These are phyloP conservation scores for Yamadazyma songkhlaensis DNA, from an alignment of 1,139 yeast genomes.

Conservation along the genomic window DNA sequence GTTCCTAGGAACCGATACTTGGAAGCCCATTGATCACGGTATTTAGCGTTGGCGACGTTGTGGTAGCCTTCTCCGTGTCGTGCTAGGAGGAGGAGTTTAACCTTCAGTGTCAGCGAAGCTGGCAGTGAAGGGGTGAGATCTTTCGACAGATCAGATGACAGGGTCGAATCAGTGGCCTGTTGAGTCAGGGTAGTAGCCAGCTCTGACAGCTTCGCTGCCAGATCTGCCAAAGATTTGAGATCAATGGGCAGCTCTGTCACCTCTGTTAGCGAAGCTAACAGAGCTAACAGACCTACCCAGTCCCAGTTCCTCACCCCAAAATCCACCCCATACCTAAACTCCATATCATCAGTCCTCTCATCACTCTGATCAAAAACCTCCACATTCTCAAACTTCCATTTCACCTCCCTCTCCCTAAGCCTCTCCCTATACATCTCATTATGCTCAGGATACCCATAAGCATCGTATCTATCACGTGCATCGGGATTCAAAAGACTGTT, in stretches of 20 bases:
- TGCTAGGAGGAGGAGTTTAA: slow-evolving; percentile 61
- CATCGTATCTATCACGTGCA: slow-evolving; percentile 31
- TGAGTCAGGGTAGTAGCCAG: no score
- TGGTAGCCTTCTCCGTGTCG: slow-evolving; percentile 83
- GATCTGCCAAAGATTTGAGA: no score
- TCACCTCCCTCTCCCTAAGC: slow-evolving; percentile 4
- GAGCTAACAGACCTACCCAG: no score
- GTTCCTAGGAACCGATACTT: slow-evolving; percentile 58
- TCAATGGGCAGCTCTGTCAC: no score
- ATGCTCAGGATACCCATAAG: slow-evolving; percentile 34
- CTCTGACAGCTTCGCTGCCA: no score
- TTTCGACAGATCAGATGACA: no score
- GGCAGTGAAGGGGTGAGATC: no score
- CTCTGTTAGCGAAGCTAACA: no score
- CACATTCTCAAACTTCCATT: slow-evolving; percentile 44
- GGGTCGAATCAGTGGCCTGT: no score
- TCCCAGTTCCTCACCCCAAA: no score
- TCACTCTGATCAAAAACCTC: slow-evolving; percentile 57
- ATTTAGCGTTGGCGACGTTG: slow-evolving; percentile 56
- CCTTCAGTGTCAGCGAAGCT: no score
- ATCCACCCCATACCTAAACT: slow-evolving; percentile 46
- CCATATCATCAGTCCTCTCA: slow-evolving; percentile 41
- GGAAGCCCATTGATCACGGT: slow-evolving; percentile 53
- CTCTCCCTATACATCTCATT: slow-evolving; percentile 22
- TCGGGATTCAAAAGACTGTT: slow-evolving; percentile 21